Evolutionary conservation across 2,329 filamentous ascomycete genomes (phyloP).

Genomic region (Helotiales sp.): DNA sequence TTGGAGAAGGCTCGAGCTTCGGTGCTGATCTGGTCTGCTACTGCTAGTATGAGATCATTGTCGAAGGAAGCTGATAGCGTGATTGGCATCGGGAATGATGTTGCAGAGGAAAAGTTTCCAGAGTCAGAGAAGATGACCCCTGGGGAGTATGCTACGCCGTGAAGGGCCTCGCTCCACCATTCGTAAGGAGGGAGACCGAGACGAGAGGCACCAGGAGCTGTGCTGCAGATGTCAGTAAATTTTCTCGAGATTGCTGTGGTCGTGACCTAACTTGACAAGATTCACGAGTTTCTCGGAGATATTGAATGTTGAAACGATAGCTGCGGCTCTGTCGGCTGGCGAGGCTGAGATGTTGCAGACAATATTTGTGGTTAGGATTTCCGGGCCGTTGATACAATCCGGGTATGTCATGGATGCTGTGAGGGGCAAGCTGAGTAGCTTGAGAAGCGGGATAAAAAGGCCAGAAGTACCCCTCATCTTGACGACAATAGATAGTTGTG

Average conservation of each 20-base stretch:
- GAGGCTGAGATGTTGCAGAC: slow-evolving; percentile 11
- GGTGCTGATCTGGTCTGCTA: slow-evolving; percentile 55
- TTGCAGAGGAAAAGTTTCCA: slow-evolving; percentile 41
- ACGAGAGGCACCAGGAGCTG: slow-evolving; percentile 18
- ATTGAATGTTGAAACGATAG: slow-evolving; percentile 4
- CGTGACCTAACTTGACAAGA: slow-evolving; percentile 16
- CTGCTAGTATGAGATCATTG: slow-evolving; percentile 56
- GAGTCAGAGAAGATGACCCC: slow-evolving; percentile 55
- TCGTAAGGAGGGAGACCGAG: slow-evolving; percentile 46
- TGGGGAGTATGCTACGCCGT: slow-evolving; percentile 56
- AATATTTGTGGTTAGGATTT: slow-evolving; percentile 33
- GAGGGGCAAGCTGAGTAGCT: background rate
- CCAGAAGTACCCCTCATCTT: background rate
- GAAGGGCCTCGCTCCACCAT: slow-evolving; percentile 63
- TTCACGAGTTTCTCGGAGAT: slow-evolving; percentile 16
- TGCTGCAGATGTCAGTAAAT: slow-evolving; percentile 7
- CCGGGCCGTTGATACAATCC: slow-evolving; percentile 50
- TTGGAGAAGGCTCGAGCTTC: slow-evolving; percentile 69
- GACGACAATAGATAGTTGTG: background rate
- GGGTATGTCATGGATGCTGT: slow-evolving; percentile 40
- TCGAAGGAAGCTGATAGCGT: slow-evolving; percentile 63
- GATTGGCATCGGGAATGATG: slow-evolving; percentile 66
- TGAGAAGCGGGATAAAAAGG: background rate
- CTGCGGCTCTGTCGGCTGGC: slow-evolving; percentile 3
- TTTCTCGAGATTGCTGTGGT: background rate